Evolutionary conservation across 2,329 filamentous ascomycete genomes (phyloP).

Genomic region (Phyllosticta capitalensis): DNA sequence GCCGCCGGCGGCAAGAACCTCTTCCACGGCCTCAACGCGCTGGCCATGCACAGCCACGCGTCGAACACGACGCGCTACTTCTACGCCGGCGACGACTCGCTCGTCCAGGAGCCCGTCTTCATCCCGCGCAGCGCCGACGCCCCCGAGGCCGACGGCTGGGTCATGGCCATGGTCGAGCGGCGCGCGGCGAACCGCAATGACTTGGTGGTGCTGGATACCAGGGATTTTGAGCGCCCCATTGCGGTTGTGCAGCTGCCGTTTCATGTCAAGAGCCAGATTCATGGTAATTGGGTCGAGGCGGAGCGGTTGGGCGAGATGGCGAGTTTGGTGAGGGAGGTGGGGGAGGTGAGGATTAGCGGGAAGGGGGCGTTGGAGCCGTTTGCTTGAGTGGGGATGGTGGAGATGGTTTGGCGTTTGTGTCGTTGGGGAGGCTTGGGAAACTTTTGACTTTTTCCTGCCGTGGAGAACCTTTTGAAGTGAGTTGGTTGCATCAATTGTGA

Average conservation of each 20-base stretch:
- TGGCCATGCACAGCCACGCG: conserved; percentile 11
- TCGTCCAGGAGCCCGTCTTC: conserved; percentile 44
- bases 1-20: conserved; percentile 18
- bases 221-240: conserved; percentile 25
- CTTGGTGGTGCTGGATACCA: conserved; percentile 29
- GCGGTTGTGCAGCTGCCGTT: conserved; percentile 30
- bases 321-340: conserved; percentile 1
- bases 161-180: conserved; percentile 36
- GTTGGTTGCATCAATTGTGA: too few species aligned
- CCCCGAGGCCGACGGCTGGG: conserved; percentile 40
- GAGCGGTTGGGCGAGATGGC: neutral
- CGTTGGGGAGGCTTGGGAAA: too few species aligned
- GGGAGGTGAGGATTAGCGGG: conserved; percentile 1
- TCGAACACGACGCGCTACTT: conserved; percentile 19
- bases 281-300: conserved; percentile 26
- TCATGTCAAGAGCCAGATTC: conserved; percentile 20
- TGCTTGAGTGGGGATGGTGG: neutral
- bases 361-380: conserved; percentile 9
- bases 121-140: conserved; percentile 34
- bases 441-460: too few species aligned
- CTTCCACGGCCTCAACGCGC: conserved; percentile 10
- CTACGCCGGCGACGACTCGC: conserved; percentile 22
- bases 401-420: too few species aligned
- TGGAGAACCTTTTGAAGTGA: too few species aligned
- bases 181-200: conserved; percentile 18